These are phyloP conservation scores for Leucocoprinus sp. DNA, from an alignment of 768 basidiomycete species.

Conservation along the genomic window DNA sequence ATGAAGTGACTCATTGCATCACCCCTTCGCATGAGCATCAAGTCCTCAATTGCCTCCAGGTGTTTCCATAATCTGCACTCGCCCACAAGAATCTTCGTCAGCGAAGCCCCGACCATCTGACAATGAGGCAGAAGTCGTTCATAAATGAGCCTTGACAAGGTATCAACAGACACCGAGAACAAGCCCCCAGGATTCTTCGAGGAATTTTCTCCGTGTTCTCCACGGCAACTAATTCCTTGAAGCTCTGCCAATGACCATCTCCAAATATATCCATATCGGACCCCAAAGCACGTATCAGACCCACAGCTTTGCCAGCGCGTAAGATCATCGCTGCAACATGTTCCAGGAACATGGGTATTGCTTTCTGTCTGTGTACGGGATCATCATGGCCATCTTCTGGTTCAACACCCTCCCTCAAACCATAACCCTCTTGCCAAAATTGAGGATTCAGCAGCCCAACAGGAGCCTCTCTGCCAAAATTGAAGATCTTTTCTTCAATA, in stretches of 20 bases:
- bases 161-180: slow-evolving; percentile 52
- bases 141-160: slow-evolving; percentile 51
- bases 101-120: slow-evolving; percentile 36
- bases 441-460: slow-evolving; percentile 57
- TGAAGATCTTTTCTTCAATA: slow-evolving; percentile 62
- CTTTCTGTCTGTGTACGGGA: slow-evolving; percentile 19
- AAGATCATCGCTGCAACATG: slow-evolving; percentile 53
- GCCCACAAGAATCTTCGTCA: slow-evolving; percentile 53
- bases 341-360: slow-evolving; percentile 54
- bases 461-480: slow-evolving; percentile 32
- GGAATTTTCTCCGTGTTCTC: slow-evolving; percentile 11
- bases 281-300: slow-evolving; percentile 59
- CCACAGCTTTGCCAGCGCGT: slow-evolving; percentile 68
- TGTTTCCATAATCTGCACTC: slow-evolving; percentile 63
- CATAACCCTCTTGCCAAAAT: slow-evolving; percentile 73
- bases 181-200: slow-evolving; percentile 16
- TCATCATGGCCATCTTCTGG: slow-evolving; percentile 18
- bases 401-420: slow-evolving; percentile 36
- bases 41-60: slow-evolving; percentile 52
- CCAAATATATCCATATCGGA: slow-evolving; percentile 21
- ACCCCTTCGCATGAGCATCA: slow-evolving; percentile 72
- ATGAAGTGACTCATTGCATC: slow-evolving; percentile 70
- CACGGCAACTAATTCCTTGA: slow-evolving; percentile 30
- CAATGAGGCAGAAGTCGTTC: slow-evolving; percentile 57
- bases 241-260: slow-evolving; percentile 32